Evolutionary conservation across 1,139 yeast species (phyloP).

Genomic region (Yamadazyma pseudoaaseri): DNA sequence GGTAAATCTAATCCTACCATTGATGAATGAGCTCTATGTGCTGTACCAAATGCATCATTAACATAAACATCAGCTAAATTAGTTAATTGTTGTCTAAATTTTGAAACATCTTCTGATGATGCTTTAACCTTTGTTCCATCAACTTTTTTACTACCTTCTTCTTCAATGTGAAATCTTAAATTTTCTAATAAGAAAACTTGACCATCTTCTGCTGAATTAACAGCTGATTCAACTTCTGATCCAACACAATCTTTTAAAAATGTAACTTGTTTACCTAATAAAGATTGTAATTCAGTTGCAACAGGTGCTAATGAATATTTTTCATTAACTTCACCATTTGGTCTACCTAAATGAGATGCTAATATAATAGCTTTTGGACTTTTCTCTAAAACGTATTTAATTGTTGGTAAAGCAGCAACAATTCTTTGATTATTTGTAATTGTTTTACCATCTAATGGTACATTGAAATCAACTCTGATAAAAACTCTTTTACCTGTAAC

Average conservation of each 20-base stretch:
- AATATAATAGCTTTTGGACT: constrained; percentile 86
- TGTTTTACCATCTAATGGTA: constrained; percentile 91
- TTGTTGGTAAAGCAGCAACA: constrained; percentile 97
- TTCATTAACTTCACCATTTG: constrained; percentile 81
- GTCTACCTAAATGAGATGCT: constrained; percentile 97
- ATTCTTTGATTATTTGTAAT: constrained; percentile 99
- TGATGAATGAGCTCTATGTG: constrained; percentile 98
- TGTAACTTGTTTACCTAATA: constrained; percentile 65
- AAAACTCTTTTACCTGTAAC: constrained; percentile 88
- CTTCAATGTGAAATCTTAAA: constrained; percentile 96
- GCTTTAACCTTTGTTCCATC: constrained; percentile 93
- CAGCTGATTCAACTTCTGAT: constrained; percentile 74
- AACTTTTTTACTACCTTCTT: constrained; percentile 76
- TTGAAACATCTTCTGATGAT: constrained; percentile 72
- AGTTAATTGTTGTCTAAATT: constrained; percentile 84
- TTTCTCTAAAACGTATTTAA: constrained; percentile 85
- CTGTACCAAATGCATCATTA: constrained; percentile 98
- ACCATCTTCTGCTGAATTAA: constrained; percentile 68
- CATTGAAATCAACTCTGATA: constrained; percentile 97
- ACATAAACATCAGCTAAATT: constrained; percentile 91
- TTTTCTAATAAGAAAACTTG: constrained; percentile 83
- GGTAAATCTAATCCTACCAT: constrained; percentile 95
- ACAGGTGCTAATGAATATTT: constrained; percentile 93
- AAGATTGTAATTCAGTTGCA: constrained; percentile 75
- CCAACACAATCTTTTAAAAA: constrained; percentile 92